Base-by-base conservation (phyloP, 2,329 filamentous ascomycete genomes). In the Epichloe elymi region DNA sequence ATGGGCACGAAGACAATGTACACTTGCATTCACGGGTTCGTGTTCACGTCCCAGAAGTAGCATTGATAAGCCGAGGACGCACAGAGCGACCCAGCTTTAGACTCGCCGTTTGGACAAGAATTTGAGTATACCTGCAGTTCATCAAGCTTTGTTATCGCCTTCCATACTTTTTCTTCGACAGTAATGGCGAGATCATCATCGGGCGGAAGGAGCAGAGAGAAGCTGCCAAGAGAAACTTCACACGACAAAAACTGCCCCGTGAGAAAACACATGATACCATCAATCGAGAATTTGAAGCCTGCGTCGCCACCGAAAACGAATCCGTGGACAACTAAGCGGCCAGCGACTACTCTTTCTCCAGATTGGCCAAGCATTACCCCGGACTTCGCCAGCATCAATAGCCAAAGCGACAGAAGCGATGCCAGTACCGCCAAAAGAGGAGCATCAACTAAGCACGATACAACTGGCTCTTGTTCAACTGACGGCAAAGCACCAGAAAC, bases 241-340 rank as follows among this genome's bases (percentile, higher is more conserved):
- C 35, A 63, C 63, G 47, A 62, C 60, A 35, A 60, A 57, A 49
- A 47, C 8, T n/a, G 14, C 10, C 38, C n/a, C 17, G 44, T 23
- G 19, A 51, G 23, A 15, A 43, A 20, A 4, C 19, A 14, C 15
- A 49, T 26, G 12, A 42, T 17, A 37, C 4, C 40, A 23, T 15
- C 3, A 14, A 23, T 39, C 6, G 38, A 56, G 36, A 56, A 53
- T 12, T 54, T 67, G 15, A 60, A 57, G 26, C 65, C 64, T 36
- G 64, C 65, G 4, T 66, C 63, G 3, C 64, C 64, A 6, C 65
- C 65, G 5, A 64, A 59, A 44, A 55, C 54, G 5, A 67, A 65
- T 51, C 65, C 65, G 30, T 67, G 65, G 65, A 52, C 48, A 51
- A 36, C 50, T 20, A 30, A 43, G 23, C 33, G 39, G 51, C 23